Evolutionary conservation across 345 rosid species (phyloP).

Genomic region (Syzygium aqueum): DNA sequence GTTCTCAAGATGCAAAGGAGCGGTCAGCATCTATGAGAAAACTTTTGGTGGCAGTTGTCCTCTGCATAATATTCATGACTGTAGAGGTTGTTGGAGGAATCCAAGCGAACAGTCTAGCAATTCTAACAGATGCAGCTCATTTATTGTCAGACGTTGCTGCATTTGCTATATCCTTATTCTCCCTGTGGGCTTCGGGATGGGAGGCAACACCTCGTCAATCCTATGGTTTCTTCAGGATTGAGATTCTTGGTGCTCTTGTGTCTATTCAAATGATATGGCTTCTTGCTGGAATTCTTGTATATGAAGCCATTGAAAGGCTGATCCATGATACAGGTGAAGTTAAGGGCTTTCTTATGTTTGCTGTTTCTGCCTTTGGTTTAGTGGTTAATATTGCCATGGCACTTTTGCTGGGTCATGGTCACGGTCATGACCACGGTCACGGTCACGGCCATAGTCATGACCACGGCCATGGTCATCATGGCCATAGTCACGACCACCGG

Average conservation of each 20-base stretch:
- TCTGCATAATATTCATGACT: slow-evolving; percentile 48
- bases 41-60: slow-evolving; percentile 41
- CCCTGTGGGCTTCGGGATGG: slow-evolving; percentile 68
- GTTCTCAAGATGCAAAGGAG: slow-evolving; percentile 44
- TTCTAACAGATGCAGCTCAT: slow-evolving; percentile 65
- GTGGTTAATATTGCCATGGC: slow-evolving; percentile 56
- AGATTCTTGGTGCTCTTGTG: slow-evolving; percentile 53
- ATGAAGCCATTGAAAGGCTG: slow-evolving; percentile 54
- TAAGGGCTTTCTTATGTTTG: slow-evolving; percentile 54
- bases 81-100: slow-evolving; percentile 65
- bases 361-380: slow-evolving; percentile 51
- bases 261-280: slow-evolving; percentile 71
- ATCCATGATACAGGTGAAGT: slow-evolving; percentile 42
- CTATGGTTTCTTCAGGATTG: slow-evolving; percentile 59
- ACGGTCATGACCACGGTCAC: slow-evolving; percentile 30
- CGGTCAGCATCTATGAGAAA: slow-evolving; percentile 42
- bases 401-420: slow-evolving; percentile 46
- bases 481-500: slow-evolving; percentile 6
- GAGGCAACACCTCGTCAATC: slow-evolving; percentile 62
- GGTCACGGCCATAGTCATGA: slow-evolving; percentile 13
- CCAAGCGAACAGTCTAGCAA: slow-evolving; percentile 64
- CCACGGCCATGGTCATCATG: slow-evolving; percentile 17
- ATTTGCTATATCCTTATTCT: slow-evolving; percentile 58
- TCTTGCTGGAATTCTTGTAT: slow-evolving; percentile 60
- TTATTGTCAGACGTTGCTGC: slow-evolving; percentile 62